Evolutionary conservation across 805 yeast genomes (phyloP).

Genomic region (Priceomyces haplophilus): DNA sequence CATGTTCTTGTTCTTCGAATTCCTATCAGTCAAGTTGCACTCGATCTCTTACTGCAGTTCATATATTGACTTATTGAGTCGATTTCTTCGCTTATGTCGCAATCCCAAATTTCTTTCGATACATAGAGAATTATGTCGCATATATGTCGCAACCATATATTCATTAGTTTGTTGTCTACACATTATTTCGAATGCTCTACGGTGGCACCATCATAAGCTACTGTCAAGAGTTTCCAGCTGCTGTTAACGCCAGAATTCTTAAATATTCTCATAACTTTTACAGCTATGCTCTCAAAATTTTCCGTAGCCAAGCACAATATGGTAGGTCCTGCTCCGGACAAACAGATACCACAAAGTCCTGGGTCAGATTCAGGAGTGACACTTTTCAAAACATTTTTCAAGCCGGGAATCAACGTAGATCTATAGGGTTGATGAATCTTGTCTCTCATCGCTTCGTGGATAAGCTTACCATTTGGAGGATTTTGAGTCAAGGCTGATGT

Average conservation of each 20-base stretch:
- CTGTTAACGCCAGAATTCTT: conserved; percentile 64
- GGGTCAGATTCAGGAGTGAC: conserved; percentile 80
- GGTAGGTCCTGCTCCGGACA: conserved; percentile 98
- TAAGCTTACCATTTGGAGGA: conserved; percentile 77
- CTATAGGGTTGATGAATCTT: conserved; percentile 97
- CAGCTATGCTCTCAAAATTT: conserved; percentile 80
- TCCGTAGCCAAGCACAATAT: conserved; percentile 89
- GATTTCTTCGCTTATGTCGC: not conserved
- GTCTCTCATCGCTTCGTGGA: conserved; percentile 95
- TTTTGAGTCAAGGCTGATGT: conserved; percentile 88
- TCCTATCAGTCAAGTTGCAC: no score
- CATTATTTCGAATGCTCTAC: conserved; percentile 27
- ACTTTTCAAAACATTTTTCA: conserved; percentile 71
- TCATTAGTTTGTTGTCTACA: not conserved
- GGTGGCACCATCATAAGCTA: conserved; percentile 84
- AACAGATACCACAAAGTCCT: conserved; percentile 89
- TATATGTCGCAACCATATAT: not conserved
- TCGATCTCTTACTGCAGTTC: not conserved
- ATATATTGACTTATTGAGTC: not conserved
- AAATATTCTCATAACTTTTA: conserved; percentile 68
- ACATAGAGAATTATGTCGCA: not conserved
- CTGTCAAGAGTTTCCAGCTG: conserved; percentile 77
- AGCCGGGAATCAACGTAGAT: conserved; percentile 86
- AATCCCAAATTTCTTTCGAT: not conserved
- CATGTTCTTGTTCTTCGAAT: not conserved